Percentiles rank a stretch among this genome's conserved stretches.
These are phyloP conservation scores for Globisporangium spinosum DNA, from an alignment of 352 stramenopile species.

Conservation along the genomic window DNA sequence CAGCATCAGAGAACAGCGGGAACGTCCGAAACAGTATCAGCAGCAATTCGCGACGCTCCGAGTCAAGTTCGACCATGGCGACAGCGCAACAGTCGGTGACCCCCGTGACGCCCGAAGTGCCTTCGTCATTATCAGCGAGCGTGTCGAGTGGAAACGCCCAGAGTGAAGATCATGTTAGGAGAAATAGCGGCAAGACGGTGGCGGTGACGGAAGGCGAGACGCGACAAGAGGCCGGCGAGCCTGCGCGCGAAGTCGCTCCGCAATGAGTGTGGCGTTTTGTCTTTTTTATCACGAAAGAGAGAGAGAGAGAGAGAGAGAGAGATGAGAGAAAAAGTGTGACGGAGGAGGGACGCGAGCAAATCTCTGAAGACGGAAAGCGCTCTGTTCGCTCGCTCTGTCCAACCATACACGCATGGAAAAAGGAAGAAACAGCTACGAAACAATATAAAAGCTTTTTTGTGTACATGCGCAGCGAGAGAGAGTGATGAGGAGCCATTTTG, in stretches of 20 bases:
- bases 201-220: constrained; percentile 25
- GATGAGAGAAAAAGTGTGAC: background rate
- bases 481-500: too few relatives aligned
- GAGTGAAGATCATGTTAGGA: constrained; percentile 2
- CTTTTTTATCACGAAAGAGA: background rate
- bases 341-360: background rate
- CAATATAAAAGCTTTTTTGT: constrained; percentile 8
- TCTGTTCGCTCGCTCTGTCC: background rate
- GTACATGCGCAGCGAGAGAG: background rate
- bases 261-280: background rate
- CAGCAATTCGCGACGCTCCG: constrained; percentile 19
- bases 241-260: constrained; percentile 36
- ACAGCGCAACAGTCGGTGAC: constrained; percentile 27
- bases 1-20: background rate
- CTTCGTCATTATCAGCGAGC: constrained; percentile 17
- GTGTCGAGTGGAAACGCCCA: constrained; percentile 1
- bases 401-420: background rate
- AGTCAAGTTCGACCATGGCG: constrained; percentile 15
- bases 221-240: constrained; percentile 46
- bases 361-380: background rate
- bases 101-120: constrained; percentile 33
- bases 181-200: constrained; percentile 16
- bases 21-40: background rate
- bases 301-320: background rate
- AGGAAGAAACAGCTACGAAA: background rate